A percentile compares a stretch with the other conserved stretches of the same genome.
Conservation (phyloP, 768 basidiomycete genomes). For the Ramaria sp. region DNA sequence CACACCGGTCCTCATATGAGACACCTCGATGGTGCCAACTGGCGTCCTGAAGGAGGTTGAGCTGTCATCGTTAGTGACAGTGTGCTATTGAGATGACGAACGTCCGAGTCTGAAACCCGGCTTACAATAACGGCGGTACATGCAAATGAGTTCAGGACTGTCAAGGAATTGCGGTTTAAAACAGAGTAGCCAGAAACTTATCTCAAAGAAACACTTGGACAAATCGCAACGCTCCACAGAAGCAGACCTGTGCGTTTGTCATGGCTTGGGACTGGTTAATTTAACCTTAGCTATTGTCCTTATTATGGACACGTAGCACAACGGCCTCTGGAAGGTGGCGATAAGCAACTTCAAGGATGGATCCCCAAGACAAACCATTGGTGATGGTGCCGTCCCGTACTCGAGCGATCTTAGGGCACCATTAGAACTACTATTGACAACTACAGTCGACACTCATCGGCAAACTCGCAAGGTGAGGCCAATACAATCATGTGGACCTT, state of each 20-base stretch:
- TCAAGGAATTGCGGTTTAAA: slow-evolving; percentile 63
- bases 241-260: slow-evolving; percentile 32
- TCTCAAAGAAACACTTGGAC: slow-evolving; percentile 71
- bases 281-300: background rate
- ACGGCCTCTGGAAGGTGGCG: slow-evolving; percentile 74
- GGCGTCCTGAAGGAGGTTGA: too few species aligned
- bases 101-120: too few species aligned
- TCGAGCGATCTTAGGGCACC: slow-evolving; percentile 13
- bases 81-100: too few species aligned
- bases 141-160: slow-evolving; percentile 67
- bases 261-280: background rate
- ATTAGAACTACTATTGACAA: too few species aligned
- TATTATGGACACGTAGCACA: slow-evolving; percentile 36
- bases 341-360: slow-evolving; percentile 61
- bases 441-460: too few species aligned
- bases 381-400: slow-evolving; percentile 16
- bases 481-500: too few species aligned
- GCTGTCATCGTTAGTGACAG: too few species aligned
- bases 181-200: slow-evolving; percentile 83
- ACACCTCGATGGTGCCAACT: too few species aligned
- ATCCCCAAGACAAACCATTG: slow-evolving; percentile 31
- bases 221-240: slow-evolving; percentile 68
- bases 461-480: too few species aligned
- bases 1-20: too few species aligned
- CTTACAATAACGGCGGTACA: too few species aligned